phyloP scores from a whole-genome alignment of 208 protist species.

The Phytomonas francai region DNA sequence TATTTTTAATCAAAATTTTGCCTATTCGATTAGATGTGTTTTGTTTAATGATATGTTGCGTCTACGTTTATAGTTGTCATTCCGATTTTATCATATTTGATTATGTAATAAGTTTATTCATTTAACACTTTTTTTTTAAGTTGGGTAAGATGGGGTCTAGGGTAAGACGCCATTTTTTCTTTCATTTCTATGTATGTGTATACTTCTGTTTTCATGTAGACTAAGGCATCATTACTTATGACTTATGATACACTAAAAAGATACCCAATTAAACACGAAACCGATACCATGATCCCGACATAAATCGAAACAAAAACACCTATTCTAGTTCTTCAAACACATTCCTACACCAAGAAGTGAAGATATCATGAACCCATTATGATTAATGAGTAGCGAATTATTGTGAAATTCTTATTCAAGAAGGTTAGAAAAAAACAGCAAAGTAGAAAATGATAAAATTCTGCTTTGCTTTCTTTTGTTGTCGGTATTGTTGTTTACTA shows the following conservation, averaged over 20 bases:
- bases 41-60: background rate
- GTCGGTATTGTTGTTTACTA: background rate
- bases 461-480: background rate
- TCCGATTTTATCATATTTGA: conserved; percentile 9
- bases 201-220: background rate
- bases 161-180: background rate
- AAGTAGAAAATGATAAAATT: background rate
- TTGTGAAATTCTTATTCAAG: background rate
- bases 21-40: conserved; percentile 7
- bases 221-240: background rate
- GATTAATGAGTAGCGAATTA: background rate
- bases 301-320: background rate
- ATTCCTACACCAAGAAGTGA: background rate
- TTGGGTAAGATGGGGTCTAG: background rate
- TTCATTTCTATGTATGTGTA: conserved; percentile 11
- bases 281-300: background rate
- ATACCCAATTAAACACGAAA: background rate
- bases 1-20: conserved; percentile 2
- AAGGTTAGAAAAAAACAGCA: background rate
- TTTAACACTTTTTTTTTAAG: background rate
- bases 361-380: background rate
- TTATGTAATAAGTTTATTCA: background rate
- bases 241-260: background rate
- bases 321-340: background rate
- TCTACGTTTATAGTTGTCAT: background rate